Percentiles rank a stretch among this genome's conserved stretches.
phyloP scores from a whole-genome alignment of 2,329 filamentous ascomycete genomes.

The Diplodia intermedia region DNA sequence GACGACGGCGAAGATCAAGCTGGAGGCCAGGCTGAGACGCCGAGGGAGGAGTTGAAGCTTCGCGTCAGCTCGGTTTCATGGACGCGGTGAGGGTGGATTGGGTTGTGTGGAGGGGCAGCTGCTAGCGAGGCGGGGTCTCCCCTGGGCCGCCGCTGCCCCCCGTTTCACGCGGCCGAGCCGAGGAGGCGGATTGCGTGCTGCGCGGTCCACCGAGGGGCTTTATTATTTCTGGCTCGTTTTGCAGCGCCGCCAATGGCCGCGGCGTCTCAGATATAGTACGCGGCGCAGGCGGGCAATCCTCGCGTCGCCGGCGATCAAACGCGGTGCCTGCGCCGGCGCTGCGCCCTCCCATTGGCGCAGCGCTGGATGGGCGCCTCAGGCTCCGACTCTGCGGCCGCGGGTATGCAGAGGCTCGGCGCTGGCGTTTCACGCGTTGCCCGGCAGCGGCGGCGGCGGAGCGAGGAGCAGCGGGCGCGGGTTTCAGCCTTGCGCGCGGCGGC shows the following conservation, averaged over 20 bases:
- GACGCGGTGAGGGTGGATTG: background rate
- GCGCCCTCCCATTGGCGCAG: no score
- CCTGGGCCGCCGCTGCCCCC: background rate
- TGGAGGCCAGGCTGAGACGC: no score
- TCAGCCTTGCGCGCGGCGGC: constrained; percentile 18
- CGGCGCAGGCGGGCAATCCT: constrained; percentile 3
- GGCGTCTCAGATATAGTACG: constrained; percentile 18
- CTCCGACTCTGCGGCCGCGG: no score
- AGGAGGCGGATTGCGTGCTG: background rate
- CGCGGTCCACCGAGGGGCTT: background rate
- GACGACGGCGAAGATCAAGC: background rate
- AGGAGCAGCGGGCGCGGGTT: background rate
- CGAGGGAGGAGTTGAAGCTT: background rate
- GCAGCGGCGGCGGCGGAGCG: background rate
- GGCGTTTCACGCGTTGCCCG: constrained; percentile 13
- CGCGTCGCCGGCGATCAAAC: constrained; percentile 26
- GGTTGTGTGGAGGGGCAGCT: background rate
- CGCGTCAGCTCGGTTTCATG: constrained; percentile 17
- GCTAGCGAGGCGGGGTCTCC: constrained; percentile 2
- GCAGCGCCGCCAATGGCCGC: background rate
- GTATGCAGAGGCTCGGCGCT: constrained; percentile 1
- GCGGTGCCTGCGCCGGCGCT: background rate
- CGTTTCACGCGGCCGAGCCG: background rate
- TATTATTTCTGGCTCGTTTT: constrained; percentile 1
- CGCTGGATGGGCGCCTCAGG: background rate